These are phyloP conservation scores for Vachellia pachyceras DNA, from an alignment of 306 rosid species.

Conservation along the genomic window DNA sequence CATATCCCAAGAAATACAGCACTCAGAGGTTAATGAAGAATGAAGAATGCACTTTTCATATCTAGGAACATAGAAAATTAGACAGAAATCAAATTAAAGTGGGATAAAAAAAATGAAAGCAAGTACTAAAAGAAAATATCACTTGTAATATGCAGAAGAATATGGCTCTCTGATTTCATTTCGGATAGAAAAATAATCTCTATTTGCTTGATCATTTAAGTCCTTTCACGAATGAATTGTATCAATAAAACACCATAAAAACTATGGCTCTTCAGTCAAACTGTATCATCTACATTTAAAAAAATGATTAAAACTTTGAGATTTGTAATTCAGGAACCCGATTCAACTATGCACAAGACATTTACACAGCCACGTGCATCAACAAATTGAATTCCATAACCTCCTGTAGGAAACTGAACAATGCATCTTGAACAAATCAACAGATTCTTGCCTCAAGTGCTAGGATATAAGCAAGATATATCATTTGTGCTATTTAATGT, in stretches of 20 bases:
- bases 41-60: background rate
- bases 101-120: background rate
- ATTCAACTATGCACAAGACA: background rate
- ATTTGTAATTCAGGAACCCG: background rate
- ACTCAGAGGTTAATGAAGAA: conserved; percentile 6
- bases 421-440: background rate
- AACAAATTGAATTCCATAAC: conserved; percentile 15
- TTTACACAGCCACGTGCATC: conserved; percentile 5
- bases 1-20: background rate
- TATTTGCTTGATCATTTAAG: background rate
- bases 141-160: background rate
- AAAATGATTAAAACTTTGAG: background rate
- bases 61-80: background rate
- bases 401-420: background rate
- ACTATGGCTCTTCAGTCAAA: background rate
- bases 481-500: too few relatives aligned
- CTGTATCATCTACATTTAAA: background rate
- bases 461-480: conserved; percentile 3
- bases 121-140: background rate
- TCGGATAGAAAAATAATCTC: background rate
- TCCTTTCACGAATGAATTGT: background rate
- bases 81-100: background rate
- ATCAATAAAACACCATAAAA: background rate
- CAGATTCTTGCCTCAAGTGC: background rate
- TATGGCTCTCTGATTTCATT: background rate